Percentiles rank a stretch among this genome's conserved stretches.
These are phyloP conservation scores for Suhomyces chickasaworum DNA, from an alignment of 1,139 yeast genomes.

Conservation along the genomic window DNA sequence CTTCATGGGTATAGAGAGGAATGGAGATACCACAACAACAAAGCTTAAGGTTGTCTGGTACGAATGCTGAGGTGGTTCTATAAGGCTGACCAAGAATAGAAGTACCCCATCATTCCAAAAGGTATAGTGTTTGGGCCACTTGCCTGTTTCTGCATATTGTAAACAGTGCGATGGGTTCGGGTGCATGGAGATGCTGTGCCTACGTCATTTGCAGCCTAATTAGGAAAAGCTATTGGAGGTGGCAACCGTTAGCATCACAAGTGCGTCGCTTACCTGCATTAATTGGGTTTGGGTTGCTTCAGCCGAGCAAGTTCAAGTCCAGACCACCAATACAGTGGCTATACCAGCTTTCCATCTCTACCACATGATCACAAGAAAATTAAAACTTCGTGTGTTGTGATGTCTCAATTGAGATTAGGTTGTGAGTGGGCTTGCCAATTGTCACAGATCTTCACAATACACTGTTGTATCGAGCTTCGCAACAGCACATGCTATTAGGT, in stretches of 20 bases:
- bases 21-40: not conserved
- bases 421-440: not conserved
- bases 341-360: not conserved
- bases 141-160: constrained; percentile 11
- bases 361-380: not conserved
- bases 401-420: not conserved
- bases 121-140: not conserved
- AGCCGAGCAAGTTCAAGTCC: not conserved
- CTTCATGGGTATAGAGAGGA: constrained; percentile 6
- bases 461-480: not conserved
- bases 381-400: not conserved
- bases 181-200: constrained; percentile 1
- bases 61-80: not conserved
- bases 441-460: not conserved
- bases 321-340: not conserved
- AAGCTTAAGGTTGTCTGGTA: too few relatives aligned
- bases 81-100: not conserved
- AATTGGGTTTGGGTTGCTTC: not conserved
- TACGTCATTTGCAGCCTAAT: constrained; percentile 3
- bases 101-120: constrained; percentile 7
- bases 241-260: not conserved
- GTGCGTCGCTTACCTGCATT: not conserved
- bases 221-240: constrained; percentile 1
- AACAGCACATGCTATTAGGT: not conserved
- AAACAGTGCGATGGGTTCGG: constrained; percentile 7